phyloP scores from a whole-genome alignment of 2,329 filamentous ascomycete species.

The Diaporthe sp. region DNA sequence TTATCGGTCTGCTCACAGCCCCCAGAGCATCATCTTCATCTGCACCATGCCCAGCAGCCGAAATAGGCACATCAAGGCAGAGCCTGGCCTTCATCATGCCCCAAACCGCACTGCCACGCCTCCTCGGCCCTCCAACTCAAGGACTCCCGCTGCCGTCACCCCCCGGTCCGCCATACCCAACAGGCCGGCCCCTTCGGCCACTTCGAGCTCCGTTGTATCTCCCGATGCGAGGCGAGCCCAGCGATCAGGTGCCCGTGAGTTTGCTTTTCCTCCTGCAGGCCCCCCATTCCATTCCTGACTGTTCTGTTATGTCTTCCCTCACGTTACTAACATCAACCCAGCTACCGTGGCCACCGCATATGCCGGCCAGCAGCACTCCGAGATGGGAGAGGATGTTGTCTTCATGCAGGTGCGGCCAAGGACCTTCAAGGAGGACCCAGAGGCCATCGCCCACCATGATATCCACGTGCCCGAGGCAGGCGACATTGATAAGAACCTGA shows the following conservation, averaged over 20 bases:
- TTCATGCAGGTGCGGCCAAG: constrained; percentile 47
- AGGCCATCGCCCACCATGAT: not conserved
- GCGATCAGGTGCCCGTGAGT: constrained; percentile 47
- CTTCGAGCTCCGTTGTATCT: constrained; percentile 31
- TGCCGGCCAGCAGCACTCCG: constrained; percentile 7
- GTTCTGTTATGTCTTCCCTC: not conserved
- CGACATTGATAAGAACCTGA: constrained; percentile 56
- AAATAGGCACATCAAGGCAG: constrained; percentile 30
- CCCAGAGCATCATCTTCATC: not conserved
- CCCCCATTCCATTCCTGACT: not conserved
- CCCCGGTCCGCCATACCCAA: constrained; percentile 30
- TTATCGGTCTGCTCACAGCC: not conserved
- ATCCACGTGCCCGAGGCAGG: constrained; percentile 32
- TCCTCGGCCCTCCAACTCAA: not conserved
- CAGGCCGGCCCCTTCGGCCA: constrained; percentile 31
- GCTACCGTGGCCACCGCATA: constrained; percentile 48
- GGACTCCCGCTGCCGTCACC: constrained; percentile 10
- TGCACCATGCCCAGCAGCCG: constrained; percentile 26
- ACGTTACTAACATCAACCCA: constrained; percentile 37
- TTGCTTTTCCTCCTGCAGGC: not conserved
- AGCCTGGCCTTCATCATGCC: constrained; percentile 28
- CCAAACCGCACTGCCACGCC: constrained; percentile 9
- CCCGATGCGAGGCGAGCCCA: constrained; percentile 36
- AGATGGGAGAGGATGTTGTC: constrained; percentile 44
- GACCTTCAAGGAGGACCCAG: constrained; percentile 35